Percentiles rank a stretch among this genome's conserved stretches.
phyloP scores from a whole-genome alignment of 768 basidiomycete species.

The Suillus spraguei region DNA sequence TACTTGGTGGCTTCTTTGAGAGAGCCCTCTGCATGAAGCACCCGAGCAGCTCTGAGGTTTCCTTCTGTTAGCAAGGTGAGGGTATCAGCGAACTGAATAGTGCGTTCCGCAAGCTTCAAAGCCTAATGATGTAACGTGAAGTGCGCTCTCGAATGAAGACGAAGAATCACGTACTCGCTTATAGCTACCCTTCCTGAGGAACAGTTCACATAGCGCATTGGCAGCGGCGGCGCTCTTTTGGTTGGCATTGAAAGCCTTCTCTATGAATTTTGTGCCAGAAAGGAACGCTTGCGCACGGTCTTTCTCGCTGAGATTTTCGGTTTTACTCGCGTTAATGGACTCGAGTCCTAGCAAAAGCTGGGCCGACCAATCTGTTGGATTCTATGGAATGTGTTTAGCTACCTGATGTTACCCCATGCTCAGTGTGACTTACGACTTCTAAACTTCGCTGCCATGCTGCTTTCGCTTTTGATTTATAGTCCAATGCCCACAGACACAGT shows the following conservation, averaged over 20 bases:
- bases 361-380: constrained; percentile 78
- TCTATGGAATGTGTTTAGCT: constrained; percentile 41
- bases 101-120: constrained; percentile 90
- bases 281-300: constrained; percentile 65
- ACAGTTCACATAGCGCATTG: constrained; percentile 79
- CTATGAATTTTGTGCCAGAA: constrained; percentile 68
- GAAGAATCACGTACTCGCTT: constrained; percentile 48
- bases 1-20: constrained; percentile 67
- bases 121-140: constrained; percentile 47
- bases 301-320: constrained; percentile 59
- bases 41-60: constrained; percentile 80
- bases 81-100: constrained; percentile 93
- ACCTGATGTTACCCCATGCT: not conserved
- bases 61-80: constrained; percentile 84
- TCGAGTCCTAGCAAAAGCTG: constrained; percentile 85
- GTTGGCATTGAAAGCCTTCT: constrained; percentile 75
- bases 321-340: constrained; percentile 84
- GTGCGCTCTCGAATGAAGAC: not conserved
- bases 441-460: constrained; percentile 90
- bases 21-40: constrained; percentile 72
- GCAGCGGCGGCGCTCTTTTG: constrained; percentile 81
- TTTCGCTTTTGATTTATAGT: constrained; percentile 79
- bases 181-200: constrained; percentile 70
- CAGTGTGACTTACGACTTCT: constrained; percentile 64
- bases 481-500: constrained; percentile 89